Evolutionary conservation across 805 yeast genomes (phyloP).

Genomic region (Starmerella davenportii): DNA sequence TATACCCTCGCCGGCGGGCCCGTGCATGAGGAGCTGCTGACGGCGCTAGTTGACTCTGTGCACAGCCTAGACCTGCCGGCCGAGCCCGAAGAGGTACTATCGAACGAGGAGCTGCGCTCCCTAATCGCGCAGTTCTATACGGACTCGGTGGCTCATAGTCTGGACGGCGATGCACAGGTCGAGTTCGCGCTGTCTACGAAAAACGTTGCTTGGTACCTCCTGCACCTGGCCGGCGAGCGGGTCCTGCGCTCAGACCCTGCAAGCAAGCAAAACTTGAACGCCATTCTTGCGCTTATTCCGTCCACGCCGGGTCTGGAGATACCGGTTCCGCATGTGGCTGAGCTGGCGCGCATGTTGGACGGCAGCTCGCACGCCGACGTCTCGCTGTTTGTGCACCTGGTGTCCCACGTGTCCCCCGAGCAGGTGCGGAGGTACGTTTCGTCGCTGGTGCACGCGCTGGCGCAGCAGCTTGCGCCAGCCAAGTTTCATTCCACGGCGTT

Average conservation of each 20-base stretch:
- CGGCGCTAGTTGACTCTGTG: constrained; percentile 22
- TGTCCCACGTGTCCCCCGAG: constrained; percentile 3
- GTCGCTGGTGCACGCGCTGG: constrained; percentile 1
- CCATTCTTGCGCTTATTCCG: constrained; percentile 6
- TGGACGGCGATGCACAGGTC: constrained; percentile 1
- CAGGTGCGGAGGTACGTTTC: constrained; percentile 7
- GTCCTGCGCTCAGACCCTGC: constrained; percentile 4
- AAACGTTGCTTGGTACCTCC: constrained; percentile 15
- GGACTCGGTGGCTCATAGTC: constrained; percentile 1
- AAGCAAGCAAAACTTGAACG: not conserved
- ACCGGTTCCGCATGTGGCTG: constrained; percentile 2
- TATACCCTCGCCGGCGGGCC: constrained; percentile 10
- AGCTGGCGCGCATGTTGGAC: constrained; percentile 1
- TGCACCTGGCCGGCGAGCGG: constrained; percentile 8
- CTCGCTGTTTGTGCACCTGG: constrained; percentile 7
- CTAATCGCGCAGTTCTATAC: constrained; percentile 25
- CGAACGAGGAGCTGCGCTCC: constrained; percentile 14
- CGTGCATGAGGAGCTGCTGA: constrained; percentile 30
- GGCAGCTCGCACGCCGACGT: constrained; percentile 3
- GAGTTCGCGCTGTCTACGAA: not conserved
- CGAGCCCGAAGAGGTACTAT: constrained; percentile 5
- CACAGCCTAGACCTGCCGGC: constrained; percentile 32
- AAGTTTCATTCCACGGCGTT: not conserved
- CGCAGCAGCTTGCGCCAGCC: not conserved
- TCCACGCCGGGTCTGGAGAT: constrained; percentile 6